Base-by-base conservation (phyloP, 78 protist species). In the Dictyostelium firmibasis region DNA sequence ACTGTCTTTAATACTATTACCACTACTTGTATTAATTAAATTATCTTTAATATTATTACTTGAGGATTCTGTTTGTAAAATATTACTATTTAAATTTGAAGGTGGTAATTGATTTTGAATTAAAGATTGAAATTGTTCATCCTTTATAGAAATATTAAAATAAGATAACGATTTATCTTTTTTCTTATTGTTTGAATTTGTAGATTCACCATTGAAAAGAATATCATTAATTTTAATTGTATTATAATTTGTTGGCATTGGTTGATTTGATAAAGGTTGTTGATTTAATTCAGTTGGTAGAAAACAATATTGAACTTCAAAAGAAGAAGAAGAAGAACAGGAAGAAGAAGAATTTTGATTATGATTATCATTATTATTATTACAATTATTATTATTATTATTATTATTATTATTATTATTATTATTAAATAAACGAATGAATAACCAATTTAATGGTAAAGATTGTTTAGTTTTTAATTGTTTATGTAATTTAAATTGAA, bases 401-500 rank as follows among this genome's bases (percentile, higher is more conserved):
- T 57, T 57, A 20, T 53, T 4, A 20, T 20, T 20, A 57, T 20
- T 57, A 57, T 20, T 57, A 20, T 20, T 3, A 57, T 4, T 20
- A 57, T 57, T 57, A 16, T 69, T 64, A 16, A 81, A 27, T n/a
- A n/a, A 64, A 16, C 38, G 25, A 11, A 85, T 75, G 72, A 70
- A 85, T 4, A 85, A 11, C 35, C 77, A 47, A 47, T 77, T 85
- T 23, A 69, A 57, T 3, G 60, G 60, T 38, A 77, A 62, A n/a
- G 79, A 33, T 10, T 29, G 36, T 53, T 79, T 79, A 10, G 79
- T 33, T 67, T 88, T 88, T 16, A 88, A 20, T 36, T 85, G 86
- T 31, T 79, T 89, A 11, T 79, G 86, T 18, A 88, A 35, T 79
- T 79, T 88, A 64, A 88, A 88, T 64, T 41, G 50, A 23, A 78